Evolutionary conservation across 805 yeast species (phyloP), one percentile per base, ranked within the genome.

Genomic region (Zygosaccharomyces kombuchaensis): DNA sequence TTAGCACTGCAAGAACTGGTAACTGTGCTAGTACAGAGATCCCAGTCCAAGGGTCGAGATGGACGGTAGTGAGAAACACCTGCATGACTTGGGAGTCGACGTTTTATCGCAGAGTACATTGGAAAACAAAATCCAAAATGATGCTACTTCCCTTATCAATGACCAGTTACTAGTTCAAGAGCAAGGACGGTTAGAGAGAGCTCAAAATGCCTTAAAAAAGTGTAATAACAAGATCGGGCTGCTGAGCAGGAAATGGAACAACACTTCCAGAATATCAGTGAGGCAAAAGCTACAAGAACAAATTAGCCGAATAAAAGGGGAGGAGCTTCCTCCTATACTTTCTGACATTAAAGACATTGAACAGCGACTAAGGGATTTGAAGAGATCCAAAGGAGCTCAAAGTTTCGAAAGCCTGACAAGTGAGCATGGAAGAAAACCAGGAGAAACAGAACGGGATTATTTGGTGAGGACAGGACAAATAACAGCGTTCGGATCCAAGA

Each of bases 381-480:
- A 60, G 39, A 35, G 23, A 5, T 46, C 56, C 13, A 44, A 56
- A 30, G 45, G 50, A 8, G 37, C 42, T 6, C 48, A 30, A 6
- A 32, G 43, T 3, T 36, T 26, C 10, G 44, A 44, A 2, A 52
- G 38, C 1, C 47, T 44, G 1, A 50, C 47, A 4, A 57, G 47
- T 9, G 59, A 55, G 3, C 52, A 44, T 0, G 58, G 48, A 1
- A 70, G 73, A 51, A 70, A 76, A 6, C 80, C 84, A 0, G 85
- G 77, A n/a, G 98, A 93, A 58, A 67, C 88, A 0, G 85, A 84
- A 58, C 78, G 78, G 46, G 97, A 90, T 41, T 90, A 66, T 58
- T 71, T 93, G 49, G 78, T 93, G 0, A 74, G 99, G 52, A 90
- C 91, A 0, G 99, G 99, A 23, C 82, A 88, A 62, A 79, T 89